phyloP scores from a whole-genome alignment of 805 yeast species.

The Ogataea saltuana region DNA sequence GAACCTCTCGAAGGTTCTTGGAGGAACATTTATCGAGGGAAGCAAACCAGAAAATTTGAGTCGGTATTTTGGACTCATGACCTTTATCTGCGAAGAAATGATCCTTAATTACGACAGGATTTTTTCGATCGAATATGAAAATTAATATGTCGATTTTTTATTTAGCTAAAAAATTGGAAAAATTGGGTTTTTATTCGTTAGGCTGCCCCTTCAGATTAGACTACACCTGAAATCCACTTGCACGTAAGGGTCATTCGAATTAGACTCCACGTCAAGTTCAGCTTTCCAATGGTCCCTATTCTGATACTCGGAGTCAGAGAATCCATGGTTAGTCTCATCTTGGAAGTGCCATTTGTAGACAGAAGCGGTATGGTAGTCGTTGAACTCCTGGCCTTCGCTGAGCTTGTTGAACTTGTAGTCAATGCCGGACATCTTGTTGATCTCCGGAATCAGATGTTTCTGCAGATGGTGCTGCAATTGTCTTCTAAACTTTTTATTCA shows the following conservation, averaged over 20 bases:
- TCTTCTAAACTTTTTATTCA: slow-evolving; percentile 69
- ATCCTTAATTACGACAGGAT: slow-evolving; percentile 44
- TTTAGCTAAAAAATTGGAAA: background rate
- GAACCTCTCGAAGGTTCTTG: slow-evolving; percentile 87
- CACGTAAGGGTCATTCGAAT: slow-evolving; percentile 65
- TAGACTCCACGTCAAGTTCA: slow-evolving; percentile 62
- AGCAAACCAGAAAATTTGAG: slow-evolving; percentile 48
- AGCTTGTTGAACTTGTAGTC: slow-evolving; percentile 41
- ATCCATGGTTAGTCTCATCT: slow-evolving; percentile 60
- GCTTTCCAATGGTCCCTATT: slow-evolving; percentile 62
- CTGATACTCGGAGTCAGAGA: slow-evolving; percentile 44
- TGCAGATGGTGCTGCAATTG: slow-evolving; percentile 74
- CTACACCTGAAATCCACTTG: slow-evolving; percentile 56
- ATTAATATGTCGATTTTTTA: background rate
- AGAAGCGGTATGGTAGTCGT: slow-evolving; percentile 41
- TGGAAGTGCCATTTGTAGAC: slow-evolving; percentile 63
- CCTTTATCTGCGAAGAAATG: slow-evolving; percentile 51
- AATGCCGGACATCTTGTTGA: slow-evolving; percentile 61
- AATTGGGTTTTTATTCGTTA: slow-evolving; percentile 1
- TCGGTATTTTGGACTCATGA: slow-evolving; percentile 55
- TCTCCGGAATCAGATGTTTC: slow-evolving; percentile 68
- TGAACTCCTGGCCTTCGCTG: slow-evolving; percentile 49
- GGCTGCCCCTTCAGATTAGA: slow-evolving; percentile 6
- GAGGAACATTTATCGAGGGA: slow-evolving; percentile 61
- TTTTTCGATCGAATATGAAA: slow-evolving; percentile 24